phyloP scores from a whole-genome alignment of 352 stramenopile species.

The Globisporangium cystogenes region DNA sequence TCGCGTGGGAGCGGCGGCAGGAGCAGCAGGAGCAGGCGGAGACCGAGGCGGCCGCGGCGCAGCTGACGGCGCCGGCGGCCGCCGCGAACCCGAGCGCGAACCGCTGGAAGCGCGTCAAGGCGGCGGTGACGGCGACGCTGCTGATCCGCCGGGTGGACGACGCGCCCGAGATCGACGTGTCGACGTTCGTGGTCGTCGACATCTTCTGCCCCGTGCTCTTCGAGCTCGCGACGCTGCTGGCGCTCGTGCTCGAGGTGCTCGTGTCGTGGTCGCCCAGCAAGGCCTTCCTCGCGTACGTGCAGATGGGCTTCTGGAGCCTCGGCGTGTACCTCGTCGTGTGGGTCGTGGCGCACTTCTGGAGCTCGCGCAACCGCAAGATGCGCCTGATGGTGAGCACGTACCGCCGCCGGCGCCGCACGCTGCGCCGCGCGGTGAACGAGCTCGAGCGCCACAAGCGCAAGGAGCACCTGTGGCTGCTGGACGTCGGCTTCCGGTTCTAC shows the following conservation, averaged over 20 bases:
- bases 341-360: constrained; percentile 78
- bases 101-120: constrained; percentile 50
- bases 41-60: constrained; percentile 11
- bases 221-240: constrained; percentile 44
- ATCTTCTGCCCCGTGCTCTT: constrained; percentile 71
- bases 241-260: constrained; percentile 47
- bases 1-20: constrained; percentile 28
- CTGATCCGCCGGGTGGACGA: constrained; percentile 53
- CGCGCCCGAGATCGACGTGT: constrained; percentile 56
- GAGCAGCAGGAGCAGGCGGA: constrained; percentile 23
- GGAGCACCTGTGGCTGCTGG: constrained; percentile 64
- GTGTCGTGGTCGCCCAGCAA: constrained; percentile 50
- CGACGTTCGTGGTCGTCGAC: constrained; percentile 72
- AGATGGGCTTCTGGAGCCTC: constrained; percentile 60
- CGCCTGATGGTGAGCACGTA: constrained; percentile 73
- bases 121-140: constrained; percentile 47
- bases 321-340: constrained; percentile 56
- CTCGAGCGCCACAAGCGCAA: constrained; percentile 59
- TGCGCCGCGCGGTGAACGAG: constrained; percentile 40
- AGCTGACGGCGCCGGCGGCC: constrained; percentile 2
- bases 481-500: constrained; percentile 72
- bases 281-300: constrained; percentile 65
- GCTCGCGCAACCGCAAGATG: constrained; percentile 74
- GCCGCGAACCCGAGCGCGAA: constrained; percentile 20
- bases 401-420: constrained; percentile 44